phyloP scores from a whole-genome alignment of 1,139 yeast genomes.

The Eremothecium coryli region DNA sequence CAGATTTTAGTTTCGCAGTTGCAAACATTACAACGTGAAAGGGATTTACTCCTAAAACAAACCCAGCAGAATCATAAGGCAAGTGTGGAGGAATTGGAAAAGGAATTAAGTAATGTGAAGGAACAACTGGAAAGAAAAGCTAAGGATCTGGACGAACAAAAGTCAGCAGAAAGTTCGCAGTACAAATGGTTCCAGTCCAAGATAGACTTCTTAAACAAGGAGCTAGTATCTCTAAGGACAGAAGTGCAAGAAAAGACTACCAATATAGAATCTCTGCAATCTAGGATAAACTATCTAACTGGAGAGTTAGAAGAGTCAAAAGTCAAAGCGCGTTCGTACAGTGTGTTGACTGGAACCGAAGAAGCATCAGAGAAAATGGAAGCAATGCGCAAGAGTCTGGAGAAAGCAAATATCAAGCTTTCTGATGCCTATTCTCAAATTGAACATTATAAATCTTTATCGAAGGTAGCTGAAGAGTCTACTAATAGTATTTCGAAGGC shows the following conservation, averaged over 20 bases:
- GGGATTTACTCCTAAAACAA: constrained; percentile 46
- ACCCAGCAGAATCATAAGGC: constrained; percentile 42
- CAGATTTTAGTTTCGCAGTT: constrained; percentile 52
- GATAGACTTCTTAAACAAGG: constrained; percentile 45
- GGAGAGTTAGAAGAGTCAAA: constrained; percentile 34
- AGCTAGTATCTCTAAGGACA: constrained; percentile 37
- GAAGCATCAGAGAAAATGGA: constrained; percentile 23
- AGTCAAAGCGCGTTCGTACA: constrained; percentile 30
- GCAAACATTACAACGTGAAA: constrained; percentile 54
- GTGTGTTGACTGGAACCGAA: constrained; percentile 15
- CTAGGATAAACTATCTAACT: constrained; percentile 29
- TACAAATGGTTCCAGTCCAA: constrained; percentile 56
- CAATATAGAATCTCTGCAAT: constrained; percentile 31
- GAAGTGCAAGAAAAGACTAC: constrained; percentile 38
- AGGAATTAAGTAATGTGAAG: constrained; percentile 37
- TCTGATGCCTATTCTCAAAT: constrained; percentile 41
- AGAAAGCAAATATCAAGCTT: constrained; percentile 38
- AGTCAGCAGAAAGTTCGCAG: constrained; percentile 48
- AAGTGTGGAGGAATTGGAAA: constrained; percentile 46
- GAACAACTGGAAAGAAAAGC: constrained; percentile 44
- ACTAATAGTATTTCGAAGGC: constrained; percentile 35
- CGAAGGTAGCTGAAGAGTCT: constrained; percentile 43
- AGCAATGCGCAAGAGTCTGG: constrained; percentile 33
- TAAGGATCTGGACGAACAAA: constrained; percentile 36
- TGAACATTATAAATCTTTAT: constrained; percentile 42